phyloP scores from a whole-genome alignment of 2,329 filamentous ascomycete genomes.

The Diaporthe citri region DNA sequence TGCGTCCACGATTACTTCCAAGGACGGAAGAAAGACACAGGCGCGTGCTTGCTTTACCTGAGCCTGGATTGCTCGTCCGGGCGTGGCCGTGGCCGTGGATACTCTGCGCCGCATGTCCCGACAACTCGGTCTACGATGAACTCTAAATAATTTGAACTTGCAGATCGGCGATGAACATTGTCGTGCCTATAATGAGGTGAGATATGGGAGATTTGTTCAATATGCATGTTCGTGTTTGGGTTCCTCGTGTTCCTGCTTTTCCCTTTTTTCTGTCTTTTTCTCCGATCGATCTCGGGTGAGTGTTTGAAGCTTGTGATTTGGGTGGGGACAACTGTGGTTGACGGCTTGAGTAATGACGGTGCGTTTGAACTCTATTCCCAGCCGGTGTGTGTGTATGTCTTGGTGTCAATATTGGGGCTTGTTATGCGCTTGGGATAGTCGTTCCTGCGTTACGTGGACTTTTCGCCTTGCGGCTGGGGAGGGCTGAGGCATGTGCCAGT shows the following conservation, averaged over 20 bases:
- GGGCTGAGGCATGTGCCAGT: slow-evolving; percentile 15
- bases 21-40: not conserved
- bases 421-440: slow-evolving; percentile 4
- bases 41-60: not conserved
- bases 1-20: slow-evolving; percentile 1
- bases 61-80: slow-evolving; percentile 12
- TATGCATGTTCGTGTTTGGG: not conserved
- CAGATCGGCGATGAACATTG: slow-evolving; percentile 12
- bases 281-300: not conserved
- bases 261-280: not conserved
- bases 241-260: not conserved
- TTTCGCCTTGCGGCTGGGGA: slow-evolving; percentile 3
- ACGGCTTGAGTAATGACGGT: not conserved
- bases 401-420: not conserved
- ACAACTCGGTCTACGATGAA: slow-evolving; percentile 6
- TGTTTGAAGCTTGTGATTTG: not conserved
- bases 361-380: slow-evolving; percentile 13
- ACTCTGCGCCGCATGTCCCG: not conserved
- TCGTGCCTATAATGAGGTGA: not conserved
- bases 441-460: slow-evolving; percentile 9
- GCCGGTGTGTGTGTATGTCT: not conserved
- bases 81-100: slow-evolving; percentile 20
- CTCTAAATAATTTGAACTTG: not conserved
- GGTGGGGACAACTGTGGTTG: not conserved
- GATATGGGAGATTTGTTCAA: slow-evolving; percentile 22